Conservation (phyloP, 345 rosid species). For the Aethionema arabicum region DNA sequence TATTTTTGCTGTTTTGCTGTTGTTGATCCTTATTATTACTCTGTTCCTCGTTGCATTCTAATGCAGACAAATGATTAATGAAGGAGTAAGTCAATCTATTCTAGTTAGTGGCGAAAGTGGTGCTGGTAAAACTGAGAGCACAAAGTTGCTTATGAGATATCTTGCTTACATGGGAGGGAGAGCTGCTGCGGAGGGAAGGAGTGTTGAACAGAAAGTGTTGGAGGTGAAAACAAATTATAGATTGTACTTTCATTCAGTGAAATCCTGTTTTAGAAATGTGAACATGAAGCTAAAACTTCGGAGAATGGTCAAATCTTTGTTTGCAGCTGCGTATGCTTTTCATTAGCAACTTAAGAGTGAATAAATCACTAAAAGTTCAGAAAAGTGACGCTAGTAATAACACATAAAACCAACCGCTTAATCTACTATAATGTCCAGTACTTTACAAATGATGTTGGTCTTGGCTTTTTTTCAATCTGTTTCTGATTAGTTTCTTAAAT, state of each 20-base stretch:
- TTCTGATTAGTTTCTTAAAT: constrained; percentile 23
- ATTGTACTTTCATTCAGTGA: background rate
- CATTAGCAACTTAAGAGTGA: constrained; percentile 7
- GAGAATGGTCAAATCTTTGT: constrained; percentile 9
- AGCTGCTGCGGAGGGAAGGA: constrained; percentile 90
- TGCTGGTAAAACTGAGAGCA: constrained; percentile 98
- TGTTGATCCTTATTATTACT: background rate
- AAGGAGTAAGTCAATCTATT: constrained; percentile 87
- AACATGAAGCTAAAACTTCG: constrained; percentile 15
- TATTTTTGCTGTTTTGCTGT: background rate
- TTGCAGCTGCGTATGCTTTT: constrained; percentile 16
- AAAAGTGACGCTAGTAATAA: constrained; percentile 18
- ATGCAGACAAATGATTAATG: constrained; percentile 89
- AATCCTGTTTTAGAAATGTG: constrained; percentile 18
- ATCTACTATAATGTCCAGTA: constrained; percentile 16
- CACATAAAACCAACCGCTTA: constrained; percentile 14
- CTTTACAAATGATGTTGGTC: constrained; percentile 14
- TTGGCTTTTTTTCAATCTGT: background rate
- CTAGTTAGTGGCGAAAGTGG: constrained; percentile 99
- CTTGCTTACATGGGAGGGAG: constrained; percentile 99
- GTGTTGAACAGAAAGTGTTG: constrained; percentile 96
- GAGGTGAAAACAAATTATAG: constrained; percentile 55
- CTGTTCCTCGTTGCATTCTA: background rate
- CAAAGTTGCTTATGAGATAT: constrained; percentile 93
- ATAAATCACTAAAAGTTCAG: constrained; percentile 16